Evolutionary conservation across 2,329 filamentous ascomycete genomes (phyloP), one percentile per base, ranked within the genome.

Genomic region (Colletotrichum karsti): DNA sequence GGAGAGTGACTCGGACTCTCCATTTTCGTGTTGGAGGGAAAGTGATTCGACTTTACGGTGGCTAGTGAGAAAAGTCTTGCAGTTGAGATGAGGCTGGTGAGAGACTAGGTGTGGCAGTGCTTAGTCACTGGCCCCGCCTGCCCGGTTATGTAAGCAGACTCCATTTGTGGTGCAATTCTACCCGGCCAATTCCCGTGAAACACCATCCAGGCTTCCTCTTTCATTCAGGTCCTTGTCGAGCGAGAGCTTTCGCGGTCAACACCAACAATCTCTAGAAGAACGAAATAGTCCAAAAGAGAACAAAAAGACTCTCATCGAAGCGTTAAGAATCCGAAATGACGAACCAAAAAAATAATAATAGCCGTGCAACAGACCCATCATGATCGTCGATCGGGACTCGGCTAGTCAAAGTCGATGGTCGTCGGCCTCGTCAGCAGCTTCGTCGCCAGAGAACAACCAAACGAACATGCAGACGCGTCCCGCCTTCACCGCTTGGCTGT

Each of bases 351-450:
- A n/a, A n/a, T n/a, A n/a, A n/a, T 4, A 24, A 18, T 26, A 10
- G 54, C 12, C 54, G 24, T 42, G 4, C 24, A n/a, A 30, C 10
- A 7, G 20, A 20, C 4, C 9, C 26, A 3, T n/a, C 10, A 18
- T 22, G 50, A n/a, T 24, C 13, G 12, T 37, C 18, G 18, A 24
- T 35, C 28, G 41, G 28, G 20, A 26, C 1, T 48, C 18, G 13
- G 18, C 22, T 39, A 35, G 22, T 8, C 13, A 42, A 26, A n/a
- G 15, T 20, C 15, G 37, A 30, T 35, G 5, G 22, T 28, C 8
- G 22, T 5, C 20, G 33, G 63, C 51, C 51, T 67, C 63, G 63
- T 67, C 63, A 67, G 13, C 63, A 37, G 46, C 22, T 50, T 56
- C 63, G 63, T 67, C 7, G 26, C n/a, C 44, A 18, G 42, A 5